Conservation (phyloP, 23 red algal species). For the Pyropia yezoensis region DNA sequence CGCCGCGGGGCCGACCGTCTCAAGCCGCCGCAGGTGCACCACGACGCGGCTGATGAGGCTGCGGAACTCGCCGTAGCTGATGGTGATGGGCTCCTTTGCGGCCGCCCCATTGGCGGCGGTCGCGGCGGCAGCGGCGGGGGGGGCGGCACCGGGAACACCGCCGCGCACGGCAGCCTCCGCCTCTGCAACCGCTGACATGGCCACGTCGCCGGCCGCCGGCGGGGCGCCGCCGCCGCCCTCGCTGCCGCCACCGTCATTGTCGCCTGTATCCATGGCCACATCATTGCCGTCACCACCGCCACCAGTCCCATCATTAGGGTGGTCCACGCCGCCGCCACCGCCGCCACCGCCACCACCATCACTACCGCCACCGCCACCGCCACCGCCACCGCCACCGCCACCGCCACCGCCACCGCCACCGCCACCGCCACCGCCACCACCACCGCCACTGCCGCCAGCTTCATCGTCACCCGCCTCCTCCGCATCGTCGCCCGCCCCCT, state of each 20-base stretch:
- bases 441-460: not conserved
- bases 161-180: too few species aligned
- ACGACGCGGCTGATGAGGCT: slow-evolving; percentile 75
- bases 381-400: slow-evolving; percentile 8
- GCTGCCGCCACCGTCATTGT: too few species aligned
- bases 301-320: too few species aligned
- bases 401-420: slow-evolving; percentile 8
- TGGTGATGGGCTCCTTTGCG: slow-evolving; percentile 13
- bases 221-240: too few species aligned
- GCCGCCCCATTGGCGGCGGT: not conserved
- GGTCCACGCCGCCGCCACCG: not conserved
- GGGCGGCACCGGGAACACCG: not conserved
- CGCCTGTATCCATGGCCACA: too few species aligned
- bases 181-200: too few species aligned
- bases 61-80: slow-evolving; percentile 79
- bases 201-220: too few species aligned
- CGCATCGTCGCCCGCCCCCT: slow-evolving; percentile 4
- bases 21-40: slow-evolving; percentile 28
- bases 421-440: slow-evolving; percentile 4
- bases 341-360: not conserved
- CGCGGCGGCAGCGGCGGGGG: not conserved
- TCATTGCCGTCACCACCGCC: too few species aligned
- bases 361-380: slow-evolving; percentile 16
- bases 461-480: not conserved
- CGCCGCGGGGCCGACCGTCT: not conserved